Evolutionary conservation across 2,329 filamentous ascomycete genomes (phyloP).

Genomic region (Fusarium longipes): DNA sequence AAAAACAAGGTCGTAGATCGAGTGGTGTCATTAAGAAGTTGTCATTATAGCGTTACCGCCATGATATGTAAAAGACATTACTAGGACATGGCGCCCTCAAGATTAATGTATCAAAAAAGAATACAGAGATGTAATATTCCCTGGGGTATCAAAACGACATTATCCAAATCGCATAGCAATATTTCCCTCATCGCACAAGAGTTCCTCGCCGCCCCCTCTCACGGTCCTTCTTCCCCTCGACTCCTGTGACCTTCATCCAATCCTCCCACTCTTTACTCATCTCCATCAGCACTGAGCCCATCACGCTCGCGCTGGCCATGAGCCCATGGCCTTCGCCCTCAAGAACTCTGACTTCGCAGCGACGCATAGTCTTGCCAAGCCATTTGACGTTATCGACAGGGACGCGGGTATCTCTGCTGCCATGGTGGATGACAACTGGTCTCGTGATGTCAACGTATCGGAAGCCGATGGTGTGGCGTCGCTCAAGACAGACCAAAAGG

Average conservation of each 20-base stretch:
- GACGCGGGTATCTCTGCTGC: conserved; percentile 88
- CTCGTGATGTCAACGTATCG: conserved; percentile 96
- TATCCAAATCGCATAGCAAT: neutral
- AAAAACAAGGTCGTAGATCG: neutral
- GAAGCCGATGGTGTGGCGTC: conserved; percentile 92
- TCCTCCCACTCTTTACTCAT: conserved; percentile 95
- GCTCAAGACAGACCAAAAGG: conserved; percentile 89
- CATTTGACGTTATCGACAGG: conserved; percentile 95
- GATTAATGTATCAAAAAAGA: conserved; percentile 43
- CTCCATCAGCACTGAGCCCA: conserved; percentile 94
- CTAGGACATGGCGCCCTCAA: conserved; percentile 27
- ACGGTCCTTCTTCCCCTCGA: conserved; percentile 51
- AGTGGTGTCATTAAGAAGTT: neutral
- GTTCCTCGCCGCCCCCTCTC: conserved; percentile 48
- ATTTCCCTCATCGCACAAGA: conserved; percentile 27
- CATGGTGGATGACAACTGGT: conserved; percentile 93
- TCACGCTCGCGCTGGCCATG: conserved; percentile 93
- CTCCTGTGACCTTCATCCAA: conserved; percentile 73
- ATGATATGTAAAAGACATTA: conserved; percentile 42
- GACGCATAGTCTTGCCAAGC: conserved; percentile 92
- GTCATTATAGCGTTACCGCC: conserved; percentile 16
- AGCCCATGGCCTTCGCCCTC: conserved; percentile 93
- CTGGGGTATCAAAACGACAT: conserved; percentile 34
- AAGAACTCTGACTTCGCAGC: conserved; percentile 90
- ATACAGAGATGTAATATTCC: conserved; percentile 14